Evolutionary conservation across 1,284 basidiomycete species (phyloP).

Genomic region (Heterobasidion parviporum): DNA sequence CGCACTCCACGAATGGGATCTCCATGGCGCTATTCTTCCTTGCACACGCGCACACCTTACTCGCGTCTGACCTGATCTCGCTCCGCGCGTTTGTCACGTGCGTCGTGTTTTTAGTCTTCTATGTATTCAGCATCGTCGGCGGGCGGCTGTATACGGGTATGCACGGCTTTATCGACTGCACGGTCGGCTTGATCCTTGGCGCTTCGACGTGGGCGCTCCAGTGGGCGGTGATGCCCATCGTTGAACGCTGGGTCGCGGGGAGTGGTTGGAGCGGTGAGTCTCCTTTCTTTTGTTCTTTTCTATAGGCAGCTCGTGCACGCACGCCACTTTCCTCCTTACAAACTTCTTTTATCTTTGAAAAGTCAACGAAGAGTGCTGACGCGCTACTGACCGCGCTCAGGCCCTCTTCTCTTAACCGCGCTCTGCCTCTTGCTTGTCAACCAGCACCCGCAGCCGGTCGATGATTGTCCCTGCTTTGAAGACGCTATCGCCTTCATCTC

Average conservation of each 20-base stretch:
- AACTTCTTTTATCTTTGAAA: background rate
- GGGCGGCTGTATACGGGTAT: constrained; percentile 82
- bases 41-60: constrained; percentile 43
- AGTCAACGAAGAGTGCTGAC: background rate
- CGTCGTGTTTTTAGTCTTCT: constrained; percentile 5
- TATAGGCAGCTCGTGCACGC: background rate
- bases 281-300: background rate
- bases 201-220: constrained; percentile 56
- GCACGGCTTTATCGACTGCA: constrained; percentile 81
- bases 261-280: constrained; percentile 47
- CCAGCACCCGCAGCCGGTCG: constrained; percentile 87
- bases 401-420: constrained; percentile 63
- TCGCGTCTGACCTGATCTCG: constrained; percentile 22
- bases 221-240: constrained; percentile 20
- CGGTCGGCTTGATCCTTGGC: constrained; percentile 61
- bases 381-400: constrained; percentile 21
- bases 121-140: constrained; percentile 8
- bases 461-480: constrained; percentile 98
- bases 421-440: constrained; percentile 71
- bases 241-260: constrained; percentile 44
- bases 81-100: constrained; percentile 12
- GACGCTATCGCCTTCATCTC: constrained; percentile 92
- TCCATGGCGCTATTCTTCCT: constrained; percentile 81
- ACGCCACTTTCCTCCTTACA: too few relatives aligned
- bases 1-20: constrained; percentile 88